Evolutionary conservation across 2,329 filamentous ascomycete genomes (phyloP).

Genomic region (Paecilomyces dactylethromorphus): DNA sequence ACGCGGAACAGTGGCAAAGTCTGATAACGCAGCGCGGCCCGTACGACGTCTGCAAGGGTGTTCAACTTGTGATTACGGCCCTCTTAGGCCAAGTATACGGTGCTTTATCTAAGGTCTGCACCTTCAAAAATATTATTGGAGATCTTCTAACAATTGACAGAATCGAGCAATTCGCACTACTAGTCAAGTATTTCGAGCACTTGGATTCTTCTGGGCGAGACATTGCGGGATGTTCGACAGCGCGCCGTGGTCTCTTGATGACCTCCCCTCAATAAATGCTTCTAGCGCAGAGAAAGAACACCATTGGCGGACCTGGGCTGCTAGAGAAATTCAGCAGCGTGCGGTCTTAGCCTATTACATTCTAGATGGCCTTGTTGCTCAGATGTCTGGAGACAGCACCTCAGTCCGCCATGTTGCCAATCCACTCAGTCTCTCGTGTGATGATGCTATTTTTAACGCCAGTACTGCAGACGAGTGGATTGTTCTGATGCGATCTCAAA

Average conservation of each 20-base stretch:
- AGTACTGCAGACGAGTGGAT: constrained; percentile 37
- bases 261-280: constrained; percentile 28
- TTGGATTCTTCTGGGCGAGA: constrained; percentile 41
- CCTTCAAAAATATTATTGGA: background rate
- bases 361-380: constrained; percentile 39
- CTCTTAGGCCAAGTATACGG: constrained; percentile 40
- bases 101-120: constrained; percentile 30
- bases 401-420: constrained; percentile 39
- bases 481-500: constrained; percentile 24
- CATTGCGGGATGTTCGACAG: constrained; percentile 39
- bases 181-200: constrained; percentile 38
- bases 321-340: constrained; percentile 40
- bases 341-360: constrained; percentile 40
- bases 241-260: constrained; percentile 23
- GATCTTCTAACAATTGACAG: constrained; percentile 9
- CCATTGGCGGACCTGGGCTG: constrained; percentile 37
- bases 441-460: constrained; percentile 36
- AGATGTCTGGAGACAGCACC: constrained; percentile 37
- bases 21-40: constrained; percentile 38
- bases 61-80: constrained; percentile 39
- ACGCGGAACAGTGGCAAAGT: constrained; percentile 31
- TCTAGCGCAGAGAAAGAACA: constrained; percentile 29
- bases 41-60: constrained; percentile 37
- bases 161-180: constrained; percentile 38
- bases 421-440: constrained; percentile 32